phyloP scores from a whole-genome alignment of 257 asterid species.

The Anisodus acutangulus region DNA sequence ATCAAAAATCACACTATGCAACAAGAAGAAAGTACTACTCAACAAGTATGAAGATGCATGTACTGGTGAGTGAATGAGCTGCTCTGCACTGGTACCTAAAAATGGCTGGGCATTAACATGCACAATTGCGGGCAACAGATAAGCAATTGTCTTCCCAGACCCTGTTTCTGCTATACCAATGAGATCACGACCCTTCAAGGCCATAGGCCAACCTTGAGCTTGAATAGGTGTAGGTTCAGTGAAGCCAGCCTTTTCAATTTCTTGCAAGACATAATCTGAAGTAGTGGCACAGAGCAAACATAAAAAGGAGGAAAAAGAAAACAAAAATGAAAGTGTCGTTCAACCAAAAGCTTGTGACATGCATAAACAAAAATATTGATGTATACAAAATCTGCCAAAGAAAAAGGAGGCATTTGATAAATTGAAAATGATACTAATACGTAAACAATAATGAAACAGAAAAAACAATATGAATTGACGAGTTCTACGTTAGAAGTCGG shows the following conservation, averaged over 20 bases:
- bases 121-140: slow-evolving; percentile 90
- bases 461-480: neutral
- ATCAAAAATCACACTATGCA: slow-evolving; percentile 31
- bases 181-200: slow-evolving; percentile 96
- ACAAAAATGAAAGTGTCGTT: neutral
- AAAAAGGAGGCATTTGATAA: neutral
- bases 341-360: neutral
- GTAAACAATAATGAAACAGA: neutral
- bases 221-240: slow-evolving; percentile 97
- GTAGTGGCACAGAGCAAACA: slow-evolving; percentile 23
- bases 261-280: slow-evolving; percentile 93
- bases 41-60: slow-evolving; percentile 18
- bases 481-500: neutral
- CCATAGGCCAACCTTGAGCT: slow-evolving; percentile 99
- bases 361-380: neutral
- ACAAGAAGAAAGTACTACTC: slow-evolving; percentile 31
- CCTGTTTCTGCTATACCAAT: slow-evolving; percentile 99
- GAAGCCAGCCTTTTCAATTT: slow-evolving; percentile 90
- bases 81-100: slow-evolving; percentile 62
- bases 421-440: neutral
- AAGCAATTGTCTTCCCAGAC: slow-evolving; percentile 95
- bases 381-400: neutral
- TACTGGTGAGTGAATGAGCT: slow-evolving; percentile 33
- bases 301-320: neutral
- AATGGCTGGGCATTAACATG: slow-evolving; percentile 98